Percentiles rank a stretch among this genome's conserved stretches.
These are phyloP conservation scores for Phaeosphaeriaceae sp. DNA, from an alignment of 2,329 filamentous ascomycete genomes.

Conservation along the genomic window DNA sequence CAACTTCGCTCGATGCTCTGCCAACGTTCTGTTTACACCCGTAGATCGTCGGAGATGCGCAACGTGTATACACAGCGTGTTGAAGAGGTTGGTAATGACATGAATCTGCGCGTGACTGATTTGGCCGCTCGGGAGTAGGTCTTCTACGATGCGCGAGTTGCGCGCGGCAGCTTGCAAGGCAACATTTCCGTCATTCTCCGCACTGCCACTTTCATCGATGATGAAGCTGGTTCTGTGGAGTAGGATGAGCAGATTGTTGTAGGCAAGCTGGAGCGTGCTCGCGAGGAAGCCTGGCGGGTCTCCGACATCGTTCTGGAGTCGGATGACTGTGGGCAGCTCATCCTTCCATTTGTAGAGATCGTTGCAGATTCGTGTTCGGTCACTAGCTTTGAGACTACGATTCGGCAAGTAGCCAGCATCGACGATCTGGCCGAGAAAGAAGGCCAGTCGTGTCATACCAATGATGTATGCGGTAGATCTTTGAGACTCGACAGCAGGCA, in stretches of 20 bases:
- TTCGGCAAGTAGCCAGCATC: conserved; percentile 45
- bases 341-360: conserved; percentile 52
- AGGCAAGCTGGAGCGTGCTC: conserved; percentile 52
- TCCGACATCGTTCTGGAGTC: conserved; percentile 37
- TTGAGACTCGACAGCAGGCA: conserved; percentile 35
- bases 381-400: conserved; percentile 21
- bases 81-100: conserved; percentile 58
- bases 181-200: conserved; percentile 47
- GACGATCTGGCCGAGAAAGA: conserved; percentile 48
- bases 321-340: conserved; percentile 45
- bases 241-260: conserved; percentile 57
- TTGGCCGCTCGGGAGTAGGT: conserved; percentile 54
- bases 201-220: conserved; percentile 41
- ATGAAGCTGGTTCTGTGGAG: conserved; percentile 55
- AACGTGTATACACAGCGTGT: conserved; percentile 58
- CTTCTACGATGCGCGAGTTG: conserved; percentile 57
- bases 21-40: conserved; percentile 52
- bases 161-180: conserved; percentile 56
- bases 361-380: conserved; percentile 30
- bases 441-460: conserved; percentile 50
- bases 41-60: conserved; percentile 50
- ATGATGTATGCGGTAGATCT: conserved; percentile 44
- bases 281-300: conserved; percentile 48
- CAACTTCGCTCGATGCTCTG: conserved; percentile 58
- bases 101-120: conserved; percentile 56